phyloP scores from a whole-genome alignment of 208 protist species.

The Leishmania lainsoni region DNA sequence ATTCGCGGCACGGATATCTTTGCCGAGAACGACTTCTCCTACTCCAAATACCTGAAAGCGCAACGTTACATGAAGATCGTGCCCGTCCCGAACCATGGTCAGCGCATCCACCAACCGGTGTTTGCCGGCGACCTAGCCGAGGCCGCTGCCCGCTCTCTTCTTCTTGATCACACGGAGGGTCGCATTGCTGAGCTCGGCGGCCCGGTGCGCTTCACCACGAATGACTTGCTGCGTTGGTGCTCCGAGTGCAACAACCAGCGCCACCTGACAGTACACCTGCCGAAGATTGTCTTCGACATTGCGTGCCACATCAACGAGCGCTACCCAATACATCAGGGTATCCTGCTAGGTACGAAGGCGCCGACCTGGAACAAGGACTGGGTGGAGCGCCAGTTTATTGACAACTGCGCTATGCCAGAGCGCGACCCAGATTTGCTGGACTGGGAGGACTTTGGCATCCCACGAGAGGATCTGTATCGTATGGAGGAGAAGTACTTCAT shows the following conservation, averaged over 20 bases:
- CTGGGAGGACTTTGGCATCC: slow-evolving; percentile 93
- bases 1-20: slow-evolving; percentile 90
- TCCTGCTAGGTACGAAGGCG: slow-evolving; percentile 68
- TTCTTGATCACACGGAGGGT: slow-evolving; percentile 91
- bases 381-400: slow-evolving; percentile 88
- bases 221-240: slow-evolving; percentile 88
- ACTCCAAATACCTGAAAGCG: slow-evolving; percentile 90
- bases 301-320: slow-evolving; percentile 79
- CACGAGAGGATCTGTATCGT: slow-evolving; percentile 87
- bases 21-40: slow-evolving; percentile 85
- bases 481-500: slow-evolving; percentile 94
- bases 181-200: slow-evolving; percentile 91
- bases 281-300: slow-evolving; percentile 74
- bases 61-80: slow-evolving; percentile 86
- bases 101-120: slow-evolving; percentile 90
- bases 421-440: slow-evolving; percentile 89
- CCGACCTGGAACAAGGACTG: slow-evolving; percentile 89
- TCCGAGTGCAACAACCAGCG: slow-evolving; percentile 79
- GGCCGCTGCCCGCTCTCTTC: slow-evolving; percentile 77
- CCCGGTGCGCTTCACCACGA: slow-evolving; percentile 89
- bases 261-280: slow-evolving; percentile 72
- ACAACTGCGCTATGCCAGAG: slow-evolving; percentile 89
- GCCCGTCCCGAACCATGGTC: slow-evolving; percentile 80
- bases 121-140: slow-evolving; percentile 90
- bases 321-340: slow-evolving; percentile 71